Percentiles rank a stretch among this genome's conserved stretches.
Conservation (phyloP, 805 yeast species). For the Candida loeiensis region DNA sequence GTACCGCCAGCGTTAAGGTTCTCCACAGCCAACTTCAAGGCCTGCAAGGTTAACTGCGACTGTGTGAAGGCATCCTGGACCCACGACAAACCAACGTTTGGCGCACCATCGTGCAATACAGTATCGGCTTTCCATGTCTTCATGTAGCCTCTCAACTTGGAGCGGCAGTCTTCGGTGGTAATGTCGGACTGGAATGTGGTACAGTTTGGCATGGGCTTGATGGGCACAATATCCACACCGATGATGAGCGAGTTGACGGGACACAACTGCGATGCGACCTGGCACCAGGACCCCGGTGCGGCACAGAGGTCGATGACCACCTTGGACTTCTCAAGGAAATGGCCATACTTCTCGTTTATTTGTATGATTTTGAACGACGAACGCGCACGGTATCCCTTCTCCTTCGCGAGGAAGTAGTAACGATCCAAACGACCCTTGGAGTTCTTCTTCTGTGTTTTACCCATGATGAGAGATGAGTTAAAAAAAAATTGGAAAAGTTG, state of each 20-base stretch:
- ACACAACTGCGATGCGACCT: conserved; percentile 91
- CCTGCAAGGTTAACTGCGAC: conserved; percentile 91
- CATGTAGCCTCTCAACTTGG: conserved; percentile 90
- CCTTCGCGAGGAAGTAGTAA: conserved; percentile 94
- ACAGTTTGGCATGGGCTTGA: conserved; percentile 91
- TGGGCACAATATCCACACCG: conserved; percentile 98
- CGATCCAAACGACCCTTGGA: conserved; percentile 99
- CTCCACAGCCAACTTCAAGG: conserved; percentile 90
- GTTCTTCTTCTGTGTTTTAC: conserved; percentile 89
- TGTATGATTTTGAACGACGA: conserved; percentile 94
- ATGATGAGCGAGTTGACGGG: conserved; percentile 91
- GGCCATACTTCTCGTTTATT: conserved; percentile 94
- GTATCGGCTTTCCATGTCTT: conserved; percentile 99
- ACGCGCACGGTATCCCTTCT: conserved; percentile 98
- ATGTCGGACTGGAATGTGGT: conserved; percentile 95
- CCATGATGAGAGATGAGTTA: conserved; percentile 48
- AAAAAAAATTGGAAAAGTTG: background rate
- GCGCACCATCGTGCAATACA: conserved; percentile 99
- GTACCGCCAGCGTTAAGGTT: conserved; percentile 89
- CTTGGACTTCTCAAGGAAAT: conserved; percentile 88
- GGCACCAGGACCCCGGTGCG: conserved; percentile 99
- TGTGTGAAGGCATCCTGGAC: conserved; percentile 99
- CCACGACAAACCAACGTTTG: conserved; percentile 99
- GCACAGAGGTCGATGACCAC: conserved; percentile 98
- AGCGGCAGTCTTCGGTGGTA: conserved; percentile 96